Conservation (phyloP, 495 filamentous ascomycete genomes). For the Parachaetomium inaequale region DNA sequence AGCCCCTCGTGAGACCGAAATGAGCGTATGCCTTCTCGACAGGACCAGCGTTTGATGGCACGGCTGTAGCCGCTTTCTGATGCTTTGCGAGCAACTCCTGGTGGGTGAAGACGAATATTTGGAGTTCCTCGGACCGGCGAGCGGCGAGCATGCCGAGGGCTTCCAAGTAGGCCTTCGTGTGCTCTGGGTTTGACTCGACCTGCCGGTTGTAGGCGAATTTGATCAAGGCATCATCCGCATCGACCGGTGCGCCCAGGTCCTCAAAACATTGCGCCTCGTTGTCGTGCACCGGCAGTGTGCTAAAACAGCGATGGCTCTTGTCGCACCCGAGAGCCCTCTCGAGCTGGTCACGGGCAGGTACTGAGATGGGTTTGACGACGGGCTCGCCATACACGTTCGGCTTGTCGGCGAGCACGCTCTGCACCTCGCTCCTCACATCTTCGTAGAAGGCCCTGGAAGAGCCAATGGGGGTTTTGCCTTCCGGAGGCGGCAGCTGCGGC, state of each 20-base stretch:
- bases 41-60: background rate
- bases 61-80: background rate
- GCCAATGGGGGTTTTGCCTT: slow-evolving; percentile 25
- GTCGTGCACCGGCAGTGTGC: background rate
- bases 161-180: slow-evolving; percentile 17
- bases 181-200: slow-evolving; percentile 17
- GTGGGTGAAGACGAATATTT: slow-evolving; percentile 25
- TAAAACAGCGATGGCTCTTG: background rate
- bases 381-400: slow-evolving; percentile 12
- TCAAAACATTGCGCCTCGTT: slow-evolving; percentile 13
- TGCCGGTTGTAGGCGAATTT: slow-evolving; percentile 32
- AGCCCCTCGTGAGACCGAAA: slow-evolving; percentile 19
- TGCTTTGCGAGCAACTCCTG: slow-evolving; percentile 9
- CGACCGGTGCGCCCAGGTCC: slow-evolving; percentile 22
- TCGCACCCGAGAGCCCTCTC: slow-evolving; percentile 23
- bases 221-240: slow-evolving; percentile 25
- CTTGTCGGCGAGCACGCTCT: slow-evolving; percentile 26
- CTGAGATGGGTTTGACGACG: slow-evolving; percentile 21
- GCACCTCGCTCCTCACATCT: slow-evolving; percentile 36
- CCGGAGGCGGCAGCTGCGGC: slow-evolving; percentile 20
- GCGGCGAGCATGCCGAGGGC: slow-evolving; percentile 24
- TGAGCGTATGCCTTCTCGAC: slow-evolving; percentile 23
- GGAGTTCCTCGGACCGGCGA: slow-evolving; percentile 22
- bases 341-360: slow-evolving; percentile 12
- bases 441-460: slow-evolving; percentile 33